Evolutionary conservation across 768 basidiomycete species (phyloP), one percentile per base, ranked within the genome.

Genomic region (Omphalotus guepiniiformis): DNA sequence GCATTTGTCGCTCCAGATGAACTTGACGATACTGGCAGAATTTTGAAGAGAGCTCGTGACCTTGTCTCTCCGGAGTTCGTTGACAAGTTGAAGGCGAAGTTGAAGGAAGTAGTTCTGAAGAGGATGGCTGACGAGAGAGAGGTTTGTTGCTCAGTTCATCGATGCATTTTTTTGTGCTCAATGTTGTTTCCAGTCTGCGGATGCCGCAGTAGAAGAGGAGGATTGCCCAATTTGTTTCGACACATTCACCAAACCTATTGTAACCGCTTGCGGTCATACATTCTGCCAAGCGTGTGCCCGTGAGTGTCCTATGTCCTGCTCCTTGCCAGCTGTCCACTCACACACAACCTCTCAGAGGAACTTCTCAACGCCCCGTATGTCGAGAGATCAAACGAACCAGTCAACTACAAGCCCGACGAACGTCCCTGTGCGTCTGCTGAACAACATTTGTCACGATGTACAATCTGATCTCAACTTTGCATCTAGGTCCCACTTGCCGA

Each of bases 171-270:
- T 39, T 25, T 26, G 39, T 25, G 42, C 23, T 15, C 30, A 15
- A 30, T 27, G 35, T 15, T 34, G 9, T 40, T 18, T 36, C 5
- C 51, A 83, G 78, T 76, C 75, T 15, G 53, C 54, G 1, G 69
- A 78, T 52, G 72, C 74, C 6, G 68, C 69, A 12, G 68, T 70
- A 1, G 74, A 78, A 19, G 69, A 72, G 8, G 79, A 81, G 35
- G 80, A 83, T 47, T 89, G 87, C 53, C 73, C 82, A 0, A 77
- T 89, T 46, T 88, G 86, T 59, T 76, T 75, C 49, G 85, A 88
- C 47, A 39, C 63, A 3, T 68, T 78, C 56, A 73, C 69, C 1
- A 70, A 79, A 43, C 67, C 80, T 13, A 66, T 80, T 16, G 59
- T 87, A 32, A 85, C 83, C 0, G 53, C 69, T 0, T 89, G 87